Evolutionary conservation across 495 filamentous ascomycete genomes (phyloP).

Genomic region (Acidiella bohemica): DNA sequence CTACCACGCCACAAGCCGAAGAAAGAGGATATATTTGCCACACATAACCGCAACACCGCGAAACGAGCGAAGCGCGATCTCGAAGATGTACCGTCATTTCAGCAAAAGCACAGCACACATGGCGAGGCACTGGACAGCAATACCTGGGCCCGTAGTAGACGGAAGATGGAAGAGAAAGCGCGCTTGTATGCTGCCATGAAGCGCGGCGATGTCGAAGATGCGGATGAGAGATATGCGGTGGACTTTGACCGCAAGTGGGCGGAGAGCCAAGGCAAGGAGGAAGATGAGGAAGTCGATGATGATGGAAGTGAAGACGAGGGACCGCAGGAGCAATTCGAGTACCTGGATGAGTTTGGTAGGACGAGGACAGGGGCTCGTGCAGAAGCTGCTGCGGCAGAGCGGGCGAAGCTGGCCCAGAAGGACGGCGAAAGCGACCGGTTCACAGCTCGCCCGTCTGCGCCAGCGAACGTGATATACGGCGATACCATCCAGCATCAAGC

Average conservation of each 20-base stretch:
- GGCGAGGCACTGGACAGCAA: slow-evolving; percentile 31
- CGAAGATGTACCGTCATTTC: slow-evolving; percentile 19
- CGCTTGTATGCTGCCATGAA: slow-evolving; percentile 75
- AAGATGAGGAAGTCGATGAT: slow-evolving; percentile 26
- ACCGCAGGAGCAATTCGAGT: slow-evolving; percentile 56
- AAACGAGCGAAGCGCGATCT: slow-evolving; percentile 45
- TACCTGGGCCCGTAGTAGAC: slow-evolving; percentile 49
- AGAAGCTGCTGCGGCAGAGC: slow-evolving; percentile 45
- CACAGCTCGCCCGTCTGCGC: slow-evolving; percentile 46
- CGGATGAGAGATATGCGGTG: slow-evolving; percentile 48
- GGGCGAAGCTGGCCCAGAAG: slow-evolving; percentile 32
- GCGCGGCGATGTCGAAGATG: slow-evolving; percentile 48
- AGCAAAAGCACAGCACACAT: slow-evolving; percentile 31
- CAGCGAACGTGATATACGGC: slow-evolving; percentile 65
- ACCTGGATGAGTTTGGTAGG: slow-evolving; percentile 82
- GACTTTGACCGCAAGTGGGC: slow-evolving; percentile 96
- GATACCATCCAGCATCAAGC: slow-evolving; percentile 68
- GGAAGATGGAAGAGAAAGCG: slow-evolving; percentile 77
- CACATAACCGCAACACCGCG: slow-evolving; percentile 49
- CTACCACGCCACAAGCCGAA: slow-evolving; percentile 47
- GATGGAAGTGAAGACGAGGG: slow-evolving; percentile 35
- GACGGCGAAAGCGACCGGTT: slow-evolving; percentile 34
- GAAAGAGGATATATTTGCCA: slow-evolving; percentile 58
- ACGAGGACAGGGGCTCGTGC: slow-evolving; percentile 50
- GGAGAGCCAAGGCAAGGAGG: slow-evolving; percentile 37